A percentile compares a stretch with the other conserved stretches of the same genome.
Conservation (phyloP, 805 yeast genomes). For the Barnettozyma wickerhamii region DNA sequence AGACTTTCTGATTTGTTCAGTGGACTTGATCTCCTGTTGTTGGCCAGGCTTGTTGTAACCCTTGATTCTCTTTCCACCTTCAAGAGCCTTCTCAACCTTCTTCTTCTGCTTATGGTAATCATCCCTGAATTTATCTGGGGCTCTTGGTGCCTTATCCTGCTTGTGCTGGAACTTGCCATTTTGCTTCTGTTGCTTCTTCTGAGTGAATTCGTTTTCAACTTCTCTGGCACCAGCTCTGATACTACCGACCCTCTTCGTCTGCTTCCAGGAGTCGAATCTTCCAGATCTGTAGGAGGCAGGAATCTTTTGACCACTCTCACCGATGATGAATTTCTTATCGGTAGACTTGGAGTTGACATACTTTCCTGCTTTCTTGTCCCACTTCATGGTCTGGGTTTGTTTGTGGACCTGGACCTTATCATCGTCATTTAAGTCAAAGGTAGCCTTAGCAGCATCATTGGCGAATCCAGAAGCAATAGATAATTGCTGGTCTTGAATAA, state of each 20-base stretch:
- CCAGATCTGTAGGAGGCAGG: conserved; percentile 94
- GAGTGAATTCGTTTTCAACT: conserved; percentile 27
- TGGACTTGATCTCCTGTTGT: conserved; percentile 53
- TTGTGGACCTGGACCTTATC: conserved; percentile 62
- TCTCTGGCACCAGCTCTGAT: conserved; percentile 54
- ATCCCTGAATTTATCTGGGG: conserved; percentile 89
- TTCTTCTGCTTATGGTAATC: conserved; percentile 79
- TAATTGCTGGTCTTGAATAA: conserved; percentile 78
- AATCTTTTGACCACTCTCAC: conserved; percentile 89
- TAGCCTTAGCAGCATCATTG: conserved; percentile 77
- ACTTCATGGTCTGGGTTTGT: conserved; percentile 65
- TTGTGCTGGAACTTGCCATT: conserved; percentile 60
- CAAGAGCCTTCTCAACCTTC: conserved; percentile 76
- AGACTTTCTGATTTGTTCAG: conserved; percentile 74
- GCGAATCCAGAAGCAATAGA: conserved; percentile 60
- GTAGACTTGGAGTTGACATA: conserved; percentile 76
- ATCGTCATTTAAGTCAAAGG: conserved; percentile 83
- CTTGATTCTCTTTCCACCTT: conserved; percentile 66
- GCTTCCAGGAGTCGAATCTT: conserved; percentile 87
- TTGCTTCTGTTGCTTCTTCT: conserved; percentile 34
- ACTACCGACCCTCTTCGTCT: conserved; percentile 54
- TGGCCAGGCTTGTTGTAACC: conserved; percentile 41
- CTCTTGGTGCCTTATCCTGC: conserved; percentile 71
- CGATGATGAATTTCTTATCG: conserved; percentile 83
- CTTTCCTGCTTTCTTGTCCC: conserved; percentile 94